A percentile compares a stretch with the other conserved stretches of the same genome.
phyloP scores from a whole-genome alignment of 2,329 filamentous ascomycete species.

The Paraphaeosphaeria minitans region DNA sequence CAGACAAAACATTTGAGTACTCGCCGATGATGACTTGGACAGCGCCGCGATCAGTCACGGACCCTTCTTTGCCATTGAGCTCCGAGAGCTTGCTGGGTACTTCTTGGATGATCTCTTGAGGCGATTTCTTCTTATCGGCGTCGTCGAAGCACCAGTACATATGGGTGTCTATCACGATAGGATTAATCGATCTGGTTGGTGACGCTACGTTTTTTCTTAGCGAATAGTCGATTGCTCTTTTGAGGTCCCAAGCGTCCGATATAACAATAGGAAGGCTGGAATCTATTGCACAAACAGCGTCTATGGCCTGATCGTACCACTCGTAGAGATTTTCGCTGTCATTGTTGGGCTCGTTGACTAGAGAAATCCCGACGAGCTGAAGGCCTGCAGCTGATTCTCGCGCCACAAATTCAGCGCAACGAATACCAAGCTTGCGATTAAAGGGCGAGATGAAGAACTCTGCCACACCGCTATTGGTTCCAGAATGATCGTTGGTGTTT shows the following conservation, averaged over 20 bases:
- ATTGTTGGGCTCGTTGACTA: conserved; percentile 62
- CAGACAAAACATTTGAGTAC: conserved; percentile 62
- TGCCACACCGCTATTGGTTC: conserved; percentile 58
- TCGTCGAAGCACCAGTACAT: conserved; percentile 65
- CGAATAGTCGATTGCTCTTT: conserved; percentile 52
- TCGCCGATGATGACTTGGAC: conserved; percentile 61
- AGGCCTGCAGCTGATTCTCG: conserved; percentile 51
- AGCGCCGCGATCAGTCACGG: conserved; percentile 56
- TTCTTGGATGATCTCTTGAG: conserved; percentile 58
- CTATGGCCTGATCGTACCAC: conserved; percentile 61
- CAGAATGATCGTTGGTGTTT: conserved; percentile 61
- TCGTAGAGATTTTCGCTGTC: conserved; percentile 59
- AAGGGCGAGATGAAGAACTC: conserved; percentile 56
- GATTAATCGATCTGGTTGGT: conserved; percentile 43
- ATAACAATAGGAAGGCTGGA: conserved; percentile 60
- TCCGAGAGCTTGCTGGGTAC: conserved; percentile 52
- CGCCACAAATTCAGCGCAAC: conserved; percentile 58
- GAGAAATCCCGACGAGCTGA: conserved; percentile 60
- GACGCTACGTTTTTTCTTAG: conserved; percentile 47
- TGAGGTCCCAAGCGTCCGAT: conserved; percentile 63
- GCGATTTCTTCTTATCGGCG: conserved; percentile 56
- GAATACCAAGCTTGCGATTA: conserved; percentile 54
- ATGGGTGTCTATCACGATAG: conserved; percentile 64
- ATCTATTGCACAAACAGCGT: conserved; percentile 55
- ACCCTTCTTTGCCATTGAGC: conserved; percentile 55